Evolutionary conservation across 1,284 basidiomycete genomes (phyloP), one percentile per base, ranked within the genome.

Genomic region (Inonotus obliquus): DNA sequence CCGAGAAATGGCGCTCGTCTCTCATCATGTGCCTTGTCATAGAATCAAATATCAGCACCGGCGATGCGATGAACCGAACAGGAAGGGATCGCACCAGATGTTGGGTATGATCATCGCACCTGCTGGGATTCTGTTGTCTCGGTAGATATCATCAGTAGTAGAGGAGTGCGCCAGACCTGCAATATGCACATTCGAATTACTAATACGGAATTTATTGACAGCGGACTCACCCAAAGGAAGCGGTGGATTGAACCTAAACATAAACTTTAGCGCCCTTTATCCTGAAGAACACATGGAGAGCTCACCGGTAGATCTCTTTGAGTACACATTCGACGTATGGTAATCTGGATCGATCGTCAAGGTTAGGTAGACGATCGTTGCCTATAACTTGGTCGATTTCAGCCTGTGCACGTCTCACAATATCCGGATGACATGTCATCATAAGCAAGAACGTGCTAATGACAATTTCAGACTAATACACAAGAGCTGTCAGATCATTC

Each of bases 371-470:
- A 19, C 69, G 66, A 10, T 67, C 62, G 4, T 39, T 21, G 10
- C 66, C 67, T 6, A 72, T 61, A 0, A 74, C 67, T 3, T 11
- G n/a, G 52, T 74, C 72, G n/a, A 74, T 64, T 53, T 73, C 70
- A 1, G 37, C 54, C 52, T 73, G 72, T 4, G 69, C 65, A 25
- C 65, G 62, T 13, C 51, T 52, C 44, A 69, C 64, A 14, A 69
- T 65, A 1, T 67, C 53, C 1, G 72, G 73, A 57, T 67, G 63
- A 4, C 62, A 51, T 5, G 67, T 60, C 69, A 73, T 73, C 32
- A 68, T 66, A 32, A 73, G 61, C 9, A 73, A 60, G 54, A 74
- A 73, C 37, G 68, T 63, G 23, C 51, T 55, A 2, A 72, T 14
- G 13, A 62, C 57, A 10, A 60, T 37, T 10, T 61, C 57, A 3